Evolutionary conservation across 169 alveolate genomes (phyloP).

Genomic region (Eimeria falciformis): DNA sequence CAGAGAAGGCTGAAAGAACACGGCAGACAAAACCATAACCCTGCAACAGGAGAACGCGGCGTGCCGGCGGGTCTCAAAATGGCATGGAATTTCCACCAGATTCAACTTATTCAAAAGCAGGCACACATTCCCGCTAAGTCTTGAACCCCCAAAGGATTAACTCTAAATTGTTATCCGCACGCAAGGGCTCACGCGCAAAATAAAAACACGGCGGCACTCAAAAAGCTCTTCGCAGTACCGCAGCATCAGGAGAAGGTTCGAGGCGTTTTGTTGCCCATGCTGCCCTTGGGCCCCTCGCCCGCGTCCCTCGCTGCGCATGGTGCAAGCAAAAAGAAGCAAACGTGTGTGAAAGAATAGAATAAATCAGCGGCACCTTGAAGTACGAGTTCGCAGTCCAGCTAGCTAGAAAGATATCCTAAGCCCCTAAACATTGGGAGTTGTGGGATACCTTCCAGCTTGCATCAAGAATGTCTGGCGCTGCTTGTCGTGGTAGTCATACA

Average conservation of each 20-base stretch:
- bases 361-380: not conserved
- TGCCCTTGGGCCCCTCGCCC: not conserved
- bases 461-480: slow-evolving; percentile 67
- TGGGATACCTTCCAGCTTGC: slow-evolving; percentile 6
- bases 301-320: not conserved
- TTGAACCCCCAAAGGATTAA: too few species aligned
- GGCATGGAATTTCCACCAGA: too few species aligned
- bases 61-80: too few species aligned
- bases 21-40: not conserved
- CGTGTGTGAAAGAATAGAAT: not conserved
- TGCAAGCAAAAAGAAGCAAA: not conserved
- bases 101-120: too few species aligned
- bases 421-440: too few species aligned
- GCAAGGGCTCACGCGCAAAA: slow-evolving; percentile 21
- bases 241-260: slow-evolving; percentile 59
- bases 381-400: too few species aligned
- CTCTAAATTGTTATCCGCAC: too few species aligned
- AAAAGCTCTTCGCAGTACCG: slow-evolving; percentile 66
- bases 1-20: not conserved
- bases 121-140: too few species aligned
- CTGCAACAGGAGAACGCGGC: not conserved
- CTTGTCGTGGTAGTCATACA: slow-evolving; percentile 65
- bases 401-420: too few species aligned
- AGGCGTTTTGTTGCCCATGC: slow-evolving; percentile 12
- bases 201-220: slow-evolving; percentile 50